A percentile compares a stretch with the other conserved stretches of the same genome.
Conservation (phyloP, 2,329 filamentous ascomycete species). For the Colletotrichum sp. region DNA sequence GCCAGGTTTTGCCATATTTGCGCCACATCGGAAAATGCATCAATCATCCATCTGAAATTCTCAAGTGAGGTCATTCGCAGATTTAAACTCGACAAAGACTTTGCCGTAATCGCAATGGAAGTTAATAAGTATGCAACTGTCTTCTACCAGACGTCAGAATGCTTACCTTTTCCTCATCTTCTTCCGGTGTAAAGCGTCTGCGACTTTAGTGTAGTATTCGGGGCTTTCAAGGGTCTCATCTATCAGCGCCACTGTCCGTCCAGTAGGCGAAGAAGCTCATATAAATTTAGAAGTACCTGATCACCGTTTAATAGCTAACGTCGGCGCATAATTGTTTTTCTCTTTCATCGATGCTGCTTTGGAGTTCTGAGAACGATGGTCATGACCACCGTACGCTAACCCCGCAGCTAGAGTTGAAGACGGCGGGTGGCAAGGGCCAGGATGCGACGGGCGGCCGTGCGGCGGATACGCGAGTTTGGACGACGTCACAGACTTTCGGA, state of each 20-base stretch:
- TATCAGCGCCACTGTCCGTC: background rate
- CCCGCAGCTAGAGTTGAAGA: background rate
- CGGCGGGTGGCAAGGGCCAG: background rate
- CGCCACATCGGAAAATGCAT: background rate
- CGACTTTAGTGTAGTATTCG: background rate
- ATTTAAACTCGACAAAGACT: background rate
- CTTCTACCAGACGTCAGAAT: background rate
- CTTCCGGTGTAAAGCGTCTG: background rate
- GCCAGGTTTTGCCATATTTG: background rate
- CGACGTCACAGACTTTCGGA: slow-evolving; percentile 5
- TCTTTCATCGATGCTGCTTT: background rate
- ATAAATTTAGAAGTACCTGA: rapidly evolving
- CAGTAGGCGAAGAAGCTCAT: background rate
- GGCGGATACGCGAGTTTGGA: background rate
- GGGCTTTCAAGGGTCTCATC: background rate
- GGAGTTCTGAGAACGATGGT: background rate
- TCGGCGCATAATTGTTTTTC: background rate
- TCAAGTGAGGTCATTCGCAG: background rate
- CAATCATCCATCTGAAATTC: background rate
- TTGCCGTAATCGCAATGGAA: background rate
- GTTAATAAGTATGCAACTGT: background rate
- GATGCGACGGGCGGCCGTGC: background rate
- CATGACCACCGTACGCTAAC: background rate
- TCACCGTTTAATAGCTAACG: no score
- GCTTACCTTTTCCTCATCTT: rapidly evolving